Evolutionary conservation across 2,329 filamentous ascomycete genomes (phyloP), one percentile per base, ranked within the genome.

Genomic region (Chaetomiaceae sp.): DNA sequence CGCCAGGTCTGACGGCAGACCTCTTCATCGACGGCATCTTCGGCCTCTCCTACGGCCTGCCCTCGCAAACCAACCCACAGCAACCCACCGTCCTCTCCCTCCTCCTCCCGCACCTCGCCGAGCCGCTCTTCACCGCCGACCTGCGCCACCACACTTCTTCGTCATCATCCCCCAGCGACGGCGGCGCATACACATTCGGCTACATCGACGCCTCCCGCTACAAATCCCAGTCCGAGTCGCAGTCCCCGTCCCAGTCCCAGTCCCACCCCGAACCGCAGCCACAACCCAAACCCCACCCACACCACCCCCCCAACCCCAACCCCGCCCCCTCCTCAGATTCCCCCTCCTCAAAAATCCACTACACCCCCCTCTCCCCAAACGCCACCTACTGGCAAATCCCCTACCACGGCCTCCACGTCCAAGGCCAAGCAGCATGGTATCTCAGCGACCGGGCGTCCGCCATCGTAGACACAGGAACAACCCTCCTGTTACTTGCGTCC

Each of bases 391-490:
- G 70, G 72, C 53, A 66, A 43, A 63, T 73, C 16, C 43, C 62
- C 33, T 61, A 71, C 48, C 66, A 64, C 14, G 63, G 63, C 16
- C 65, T 72, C 53, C 62, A 68, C 30, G 56, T 70, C 25, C 66
- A 60, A 19, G 59, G 60, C 12, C 4, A 27, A 31, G 54, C 58
- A 23, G 50, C 63, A 35, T 69, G 68, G 60, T 43, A 37, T 10
- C 25, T 41, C 68, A 70, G 50, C 60, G 70, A 39, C 59, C 60
- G 16, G 73, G 76, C 58, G 68, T 69, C 23, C 27, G 77, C 82
- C 41, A 83, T 86, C 49, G 73, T 80, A 23, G 85, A 89, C 66
- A 88, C 85, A 3, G 85, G 84, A 20, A 86, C 83, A 4, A 82
- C 83, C 1, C 71, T 88, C 47, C 71, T 88, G 63, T 76, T 87